A percentile compares a stretch with the other conserved stretches of the same genome.
These are phyloP conservation scores for Pythium brachiatum DNA, from an alignment of 352 stramenopile genomes.

Conservation along the genomic window DNA sequence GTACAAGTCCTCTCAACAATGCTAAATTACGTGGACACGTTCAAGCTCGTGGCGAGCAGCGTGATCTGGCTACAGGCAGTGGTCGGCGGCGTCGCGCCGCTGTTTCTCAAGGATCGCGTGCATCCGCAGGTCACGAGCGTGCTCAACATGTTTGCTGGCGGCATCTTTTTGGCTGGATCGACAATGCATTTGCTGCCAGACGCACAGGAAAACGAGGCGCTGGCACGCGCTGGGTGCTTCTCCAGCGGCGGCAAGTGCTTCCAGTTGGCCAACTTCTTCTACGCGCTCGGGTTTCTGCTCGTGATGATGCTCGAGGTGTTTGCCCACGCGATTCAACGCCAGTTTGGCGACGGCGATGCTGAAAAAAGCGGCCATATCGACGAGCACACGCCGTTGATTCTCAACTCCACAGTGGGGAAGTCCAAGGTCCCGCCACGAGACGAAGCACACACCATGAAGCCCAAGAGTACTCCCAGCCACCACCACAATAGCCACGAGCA, in stretches of 20 bases:
- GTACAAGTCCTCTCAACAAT: background rate
- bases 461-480: background rate
- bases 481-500: constrained; percentile 13
- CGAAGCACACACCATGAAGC: background rate
- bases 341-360: constrained; percentile 19
- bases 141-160: constrained; percentile 80
- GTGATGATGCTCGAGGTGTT: constrained; percentile 73
- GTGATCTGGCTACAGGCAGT: constrained; percentile 63
- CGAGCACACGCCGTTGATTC: constrained; percentile 31
- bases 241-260: constrained; percentile 48
- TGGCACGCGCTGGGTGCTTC: constrained; percentile 45
- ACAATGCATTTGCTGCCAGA: constrained; percentile 81
- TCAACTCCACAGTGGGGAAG: constrained; percentile 14
- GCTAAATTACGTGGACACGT: constrained; percentile 49
- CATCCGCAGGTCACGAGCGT: constrained; percentile 41
- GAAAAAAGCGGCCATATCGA: background rate
- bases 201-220: constrained; percentile 60
- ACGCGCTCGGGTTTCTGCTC: constrained; percentile 67
- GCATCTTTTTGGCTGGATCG: constrained; percentile 78
- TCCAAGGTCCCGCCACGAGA: constrained; percentile 4
- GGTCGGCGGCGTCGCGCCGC: constrained; percentile 46
- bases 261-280: constrained; percentile 81
- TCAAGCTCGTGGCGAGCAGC: constrained; percentile 60
- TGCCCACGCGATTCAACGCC: constrained; percentile 56
- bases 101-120: constrained; percentile 42